A percentile compares a stretch with the other conserved stretches of the same genome.
Evolutionary conservation across 345 rosid genomes (phyloP).

Genomic region (Streptanthus diversifolius): DNA sequence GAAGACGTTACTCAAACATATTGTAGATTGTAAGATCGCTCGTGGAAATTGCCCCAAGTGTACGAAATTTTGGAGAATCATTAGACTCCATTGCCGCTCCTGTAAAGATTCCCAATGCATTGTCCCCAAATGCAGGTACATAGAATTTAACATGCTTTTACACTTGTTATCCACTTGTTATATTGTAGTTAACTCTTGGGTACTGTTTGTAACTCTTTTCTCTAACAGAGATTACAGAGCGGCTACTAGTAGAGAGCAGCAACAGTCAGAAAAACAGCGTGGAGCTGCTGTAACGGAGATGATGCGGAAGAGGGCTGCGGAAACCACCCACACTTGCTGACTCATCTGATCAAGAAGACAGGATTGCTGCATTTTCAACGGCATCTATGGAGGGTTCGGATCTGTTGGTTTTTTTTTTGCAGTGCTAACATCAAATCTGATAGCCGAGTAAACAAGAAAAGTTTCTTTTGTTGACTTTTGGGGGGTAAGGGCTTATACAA

Average conservation of each 20-base stretch:
- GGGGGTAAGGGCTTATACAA: too few species aligned
- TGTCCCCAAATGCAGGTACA: constrained; percentile 86
- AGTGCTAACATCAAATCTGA: neutral
- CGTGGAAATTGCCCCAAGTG: constrained; percentile 59
- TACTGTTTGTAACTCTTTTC: neutral
- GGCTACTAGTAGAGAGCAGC: constrained; percentile 67
- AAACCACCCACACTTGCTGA: constrained; percentile 60
- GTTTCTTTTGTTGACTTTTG: neutral
- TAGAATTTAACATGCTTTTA: neutral
- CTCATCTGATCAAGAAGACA: neutral
- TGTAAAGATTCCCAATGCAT: constrained; percentile 85
- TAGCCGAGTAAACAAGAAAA: neutral
- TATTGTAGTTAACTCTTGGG: neutral
- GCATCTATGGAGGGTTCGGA: neutral
- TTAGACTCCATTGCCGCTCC: constrained; percentile 68
- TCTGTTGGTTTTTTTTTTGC: neutral
- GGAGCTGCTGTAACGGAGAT: constrained; percentile 96
- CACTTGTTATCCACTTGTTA: neutral
- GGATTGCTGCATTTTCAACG: neutral
- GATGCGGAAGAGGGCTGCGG: constrained; percentile 90
- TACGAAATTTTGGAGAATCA: constrained; percentile 68
- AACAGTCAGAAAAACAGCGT: constrained; percentile 78
- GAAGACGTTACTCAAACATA: constrained; percentile 67
- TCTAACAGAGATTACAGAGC: constrained; percentile 63
- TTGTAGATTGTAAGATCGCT: constrained; percentile 63